These are phyloP conservation scores for Erythrophleum fordii DNA, from an alignment of 306 rosid genomes.

Conservation along the genomic window DNA sequence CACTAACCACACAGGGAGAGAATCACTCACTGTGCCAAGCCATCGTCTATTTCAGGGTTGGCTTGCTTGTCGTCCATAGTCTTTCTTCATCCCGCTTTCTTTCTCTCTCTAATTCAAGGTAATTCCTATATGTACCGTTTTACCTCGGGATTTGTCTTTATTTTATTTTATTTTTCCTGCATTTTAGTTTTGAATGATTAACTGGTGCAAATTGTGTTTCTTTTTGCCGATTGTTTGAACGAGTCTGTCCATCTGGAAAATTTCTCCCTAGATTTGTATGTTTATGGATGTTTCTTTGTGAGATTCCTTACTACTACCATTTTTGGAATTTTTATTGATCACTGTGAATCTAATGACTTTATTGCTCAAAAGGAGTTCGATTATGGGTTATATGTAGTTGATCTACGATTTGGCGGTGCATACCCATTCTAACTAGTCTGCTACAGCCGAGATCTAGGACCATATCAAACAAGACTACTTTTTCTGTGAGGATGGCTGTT, in stretches of 20 bases:
- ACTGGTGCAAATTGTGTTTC: not conserved
- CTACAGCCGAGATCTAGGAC: slow-evolving; percentile 41
- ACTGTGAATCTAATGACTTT: slow-evolving; percentile 3
- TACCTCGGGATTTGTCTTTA: not conserved
- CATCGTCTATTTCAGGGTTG: slow-evolving; percentile 21
- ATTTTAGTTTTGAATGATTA: not conserved
- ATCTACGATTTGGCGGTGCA: slow-evolving; percentile 40
- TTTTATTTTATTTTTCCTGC: not conserved
- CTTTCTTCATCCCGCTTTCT: not conserved
- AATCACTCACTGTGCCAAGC: not conserved
- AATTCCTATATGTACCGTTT: not conserved
- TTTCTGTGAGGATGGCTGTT: not conserved
- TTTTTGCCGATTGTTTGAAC: not conserved
- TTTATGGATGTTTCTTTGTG: not conserved
- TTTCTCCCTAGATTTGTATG: slow-evolving; percentile 4
- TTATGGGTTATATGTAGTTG: slow-evolving; percentile 31
- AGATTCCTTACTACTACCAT: not conserved
- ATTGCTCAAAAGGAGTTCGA: slow-evolving; percentile 22
- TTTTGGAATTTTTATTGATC: not conserved
- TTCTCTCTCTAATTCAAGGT: slow-evolving; percentile 32
- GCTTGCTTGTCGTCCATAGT: slow-evolving; percentile 9
- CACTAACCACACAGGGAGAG: not conserved
- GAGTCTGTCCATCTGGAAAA: not conserved
- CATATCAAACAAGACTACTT: not conserved
- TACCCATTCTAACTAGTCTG: not conserved